phyloP scores from a whole-genome alignment of 495 filamentous ascomycete species.

The Talaromyces adpressus region DNA sequence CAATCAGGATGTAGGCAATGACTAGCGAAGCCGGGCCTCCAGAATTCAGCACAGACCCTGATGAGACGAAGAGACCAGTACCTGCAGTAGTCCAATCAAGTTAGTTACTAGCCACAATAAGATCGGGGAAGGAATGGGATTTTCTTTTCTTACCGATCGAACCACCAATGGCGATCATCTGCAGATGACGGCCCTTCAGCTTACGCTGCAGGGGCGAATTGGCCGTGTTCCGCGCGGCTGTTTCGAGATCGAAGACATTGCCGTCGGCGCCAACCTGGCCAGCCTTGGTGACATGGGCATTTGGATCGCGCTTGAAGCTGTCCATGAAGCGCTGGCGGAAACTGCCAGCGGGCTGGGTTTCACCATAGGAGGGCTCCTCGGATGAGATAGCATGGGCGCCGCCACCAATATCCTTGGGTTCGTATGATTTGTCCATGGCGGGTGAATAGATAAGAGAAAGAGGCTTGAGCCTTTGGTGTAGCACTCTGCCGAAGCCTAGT shows the following conservation, averaged over 20 bases:
- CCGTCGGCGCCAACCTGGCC: conserved; percentile 48
- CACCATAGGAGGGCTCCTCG: conserved; percentile 32
- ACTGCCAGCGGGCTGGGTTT: conserved; percentile 23
- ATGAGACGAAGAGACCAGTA: conserved; percentile 87
- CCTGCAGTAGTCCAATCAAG: conserved; percentile 39
- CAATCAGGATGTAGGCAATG: conserved; percentile 75
- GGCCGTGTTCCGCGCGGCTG: conserved; percentile 68
- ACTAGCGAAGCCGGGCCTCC: conserved; percentile 84
- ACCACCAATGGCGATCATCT: conserved; percentile 97
- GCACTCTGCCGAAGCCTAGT: neutral
- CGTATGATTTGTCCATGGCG: conserved; percentile 35
- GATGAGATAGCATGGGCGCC: conserved; percentile 11
- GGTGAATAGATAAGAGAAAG: neutral
- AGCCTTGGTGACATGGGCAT: conserved; percentile 50
- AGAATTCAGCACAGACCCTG: conserved; percentile 65
- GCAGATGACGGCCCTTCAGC: conserved; percentile 78
- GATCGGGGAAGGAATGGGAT: neutral
- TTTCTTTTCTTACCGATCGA: conserved; percentile 63
- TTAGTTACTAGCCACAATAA: neutral
- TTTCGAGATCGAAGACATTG: conserved; percentile 65
- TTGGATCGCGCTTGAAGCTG: conserved; percentile 78
- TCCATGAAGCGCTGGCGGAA: conserved; percentile 52
- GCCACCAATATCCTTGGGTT: conserved; percentile 19
- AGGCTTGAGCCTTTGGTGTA: neutral
- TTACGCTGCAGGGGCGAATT: conserved; percentile 66